Evolutionary conservation across 75 land plant genomes (phyloP).

Genomic region (Cupressus sempervirens): DNA sequence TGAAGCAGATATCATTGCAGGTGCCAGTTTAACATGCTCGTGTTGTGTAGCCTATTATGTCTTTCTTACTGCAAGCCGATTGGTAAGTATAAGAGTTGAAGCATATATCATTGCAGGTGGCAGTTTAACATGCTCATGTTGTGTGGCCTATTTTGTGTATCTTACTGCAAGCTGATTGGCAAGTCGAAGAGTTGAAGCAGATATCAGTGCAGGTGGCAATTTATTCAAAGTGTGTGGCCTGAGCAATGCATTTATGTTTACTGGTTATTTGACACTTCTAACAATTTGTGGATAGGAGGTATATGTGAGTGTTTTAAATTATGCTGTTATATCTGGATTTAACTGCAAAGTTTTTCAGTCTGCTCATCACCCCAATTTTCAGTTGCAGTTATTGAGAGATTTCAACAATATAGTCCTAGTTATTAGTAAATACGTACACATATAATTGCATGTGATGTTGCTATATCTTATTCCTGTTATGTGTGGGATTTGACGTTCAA

Average conservation of each 20-base stretch:
- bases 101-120: not conserved
- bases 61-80: not conserved
- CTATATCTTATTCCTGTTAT: not conserved
- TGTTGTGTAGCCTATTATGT: not conserved
- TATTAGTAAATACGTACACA: not conserved
- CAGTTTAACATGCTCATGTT: not conserved
- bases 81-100: not conserved
- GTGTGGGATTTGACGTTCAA: not conserved
- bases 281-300: not conserved
- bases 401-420: not conserved
- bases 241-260: not conserved
- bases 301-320: too few species aligned
- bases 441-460: not conserved
- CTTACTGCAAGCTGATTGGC: not conserved
- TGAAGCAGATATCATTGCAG: not conserved
- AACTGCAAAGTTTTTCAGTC: too few species aligned
- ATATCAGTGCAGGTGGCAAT: not conserved
- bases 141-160: not conserved
- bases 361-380: too few species aligned
- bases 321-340: too few species aligned
- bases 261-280: not conserved
- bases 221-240: not conserved
- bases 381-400: not conserved
- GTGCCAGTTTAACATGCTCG: not conserved
- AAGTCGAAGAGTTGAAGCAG: not conserved